These are phyloP conservation scores for Diaporthe eres DNA, from an alignment of 2,329 filamentous ascomycete genomes.

Conservation along the genomic window DNA sequence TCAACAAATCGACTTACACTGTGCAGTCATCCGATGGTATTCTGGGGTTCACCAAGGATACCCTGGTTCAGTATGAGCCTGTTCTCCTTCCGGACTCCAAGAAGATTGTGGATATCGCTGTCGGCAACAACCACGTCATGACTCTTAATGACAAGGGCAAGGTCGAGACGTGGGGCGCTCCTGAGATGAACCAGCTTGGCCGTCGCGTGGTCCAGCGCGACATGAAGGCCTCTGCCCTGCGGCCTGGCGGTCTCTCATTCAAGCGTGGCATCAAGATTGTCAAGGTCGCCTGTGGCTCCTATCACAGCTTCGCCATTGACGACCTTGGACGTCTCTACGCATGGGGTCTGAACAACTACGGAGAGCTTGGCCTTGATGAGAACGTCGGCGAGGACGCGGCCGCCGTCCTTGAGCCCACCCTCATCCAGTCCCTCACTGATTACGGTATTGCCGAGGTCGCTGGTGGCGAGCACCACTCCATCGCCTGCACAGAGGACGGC, in stretches of 20 bases:
- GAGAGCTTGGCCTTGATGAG: conserved; percentile 77
- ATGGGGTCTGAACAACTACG: conserved; percentile 92
- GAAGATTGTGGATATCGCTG: conserved; percentile 74
- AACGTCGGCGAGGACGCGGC: conserved; percentile 77
- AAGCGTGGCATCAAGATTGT: conserved; percentile 72
- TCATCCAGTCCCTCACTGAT: conserved; percentile 75
- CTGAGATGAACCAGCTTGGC: conserved; percentile 76
- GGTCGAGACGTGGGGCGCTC: conserved; percentile 80
- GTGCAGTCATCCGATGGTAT: conserved; percentile 63
- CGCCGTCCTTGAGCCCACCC: conserved; percentile 78
- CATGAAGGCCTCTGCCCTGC: conserved; percentile 51
- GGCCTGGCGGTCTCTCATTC: conserved; percentile 51
- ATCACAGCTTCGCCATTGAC: conserved; percentile 87
- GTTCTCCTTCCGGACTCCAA: conserved; percentile 73
- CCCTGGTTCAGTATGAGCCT: conserved; percentile 62
- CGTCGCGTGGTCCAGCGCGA: conserved; percentile 73
- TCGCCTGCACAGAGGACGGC: conserved; percentile 70
- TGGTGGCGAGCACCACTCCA: conserved; percentile 81
- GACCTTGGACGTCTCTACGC: conserved; percentile 79
- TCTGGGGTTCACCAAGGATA: conserved; percentile 51
- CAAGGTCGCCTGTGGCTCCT: conserved; percentile 77
- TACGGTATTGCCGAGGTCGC: conserved; percentile 77
- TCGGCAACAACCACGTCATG: conserved; percentile 79
- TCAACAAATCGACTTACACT: conserved; percentile 33
- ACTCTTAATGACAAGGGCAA: conserved; percentile 76